Conservation (phyloP, 441 rosid species). For the Manihot esculenta region DNA sequence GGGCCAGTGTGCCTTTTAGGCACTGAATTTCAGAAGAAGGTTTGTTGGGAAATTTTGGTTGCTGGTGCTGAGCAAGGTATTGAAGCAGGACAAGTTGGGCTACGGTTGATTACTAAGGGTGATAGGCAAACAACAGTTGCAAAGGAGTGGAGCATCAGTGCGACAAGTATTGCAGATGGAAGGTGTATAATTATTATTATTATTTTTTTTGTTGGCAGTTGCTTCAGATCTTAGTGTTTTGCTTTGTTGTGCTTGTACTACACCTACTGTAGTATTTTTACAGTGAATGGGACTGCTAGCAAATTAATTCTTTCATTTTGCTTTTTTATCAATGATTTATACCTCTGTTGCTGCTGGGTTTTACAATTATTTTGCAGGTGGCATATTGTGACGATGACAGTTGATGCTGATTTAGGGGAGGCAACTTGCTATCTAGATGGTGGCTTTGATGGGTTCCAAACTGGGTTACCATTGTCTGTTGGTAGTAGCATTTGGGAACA, state of each 20-base stretch:
- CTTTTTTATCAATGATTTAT: background rate
- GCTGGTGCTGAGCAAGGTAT: slow-evolving; percentile 99
- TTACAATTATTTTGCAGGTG: slow-evolving; percentile 61
- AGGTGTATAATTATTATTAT: slow-evolving; percentile 44
- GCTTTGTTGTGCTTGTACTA: background rate
- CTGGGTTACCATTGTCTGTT: slow-evolving; percentile 65
- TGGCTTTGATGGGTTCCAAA: slow-evolving; percentile 91
- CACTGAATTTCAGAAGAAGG: slow-evolving; percentile 92
- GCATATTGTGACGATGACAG: slow-evolving; percentile 98
- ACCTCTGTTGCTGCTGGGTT: slow-evolving; percentile 4
- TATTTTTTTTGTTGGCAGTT: slow-evolving; percentile 24
- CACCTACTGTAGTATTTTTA: slow-evolving; percentile 11
- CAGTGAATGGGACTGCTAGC: background rate
- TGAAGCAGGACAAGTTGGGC: slow-evolving; percentile 99
- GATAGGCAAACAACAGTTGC: slow-evolving; percentile 89
- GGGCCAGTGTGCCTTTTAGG: slow-evolving; percentile 99
- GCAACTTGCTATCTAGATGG: slow-evolving; percentile 99
- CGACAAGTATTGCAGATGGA: slow-evolving; percentile 99
- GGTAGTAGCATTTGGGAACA: slow-evolving; percentile 86
- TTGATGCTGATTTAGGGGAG: slow-evolving; percentile 95
- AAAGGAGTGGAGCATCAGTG: slow-evolving; percentile 99
- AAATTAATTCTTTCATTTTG: background rate
- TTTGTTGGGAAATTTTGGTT: slow-evolving; percentile 99
- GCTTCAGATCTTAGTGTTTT: slow-evolving; percentile 2
- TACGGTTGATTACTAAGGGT: slow-evolving; percentile 90